Conservation (phyloP, 345 rosid species). For the Populus deltoides region DNA sequence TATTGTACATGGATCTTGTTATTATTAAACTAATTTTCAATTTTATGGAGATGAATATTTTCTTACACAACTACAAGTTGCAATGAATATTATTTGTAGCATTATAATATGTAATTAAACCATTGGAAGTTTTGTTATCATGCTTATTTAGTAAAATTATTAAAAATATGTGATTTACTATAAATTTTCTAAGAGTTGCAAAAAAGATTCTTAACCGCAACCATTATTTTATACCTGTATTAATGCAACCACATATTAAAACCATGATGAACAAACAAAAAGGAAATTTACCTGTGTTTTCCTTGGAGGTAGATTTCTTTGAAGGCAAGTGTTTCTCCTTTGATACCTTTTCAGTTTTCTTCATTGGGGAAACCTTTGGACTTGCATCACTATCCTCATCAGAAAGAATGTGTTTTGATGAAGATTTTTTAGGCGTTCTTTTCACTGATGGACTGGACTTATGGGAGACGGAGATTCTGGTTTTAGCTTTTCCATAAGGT, state of each 20-base stretch:
- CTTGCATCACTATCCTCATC: slow-evolving; percentile 58
- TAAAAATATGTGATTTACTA: too few species aligned
- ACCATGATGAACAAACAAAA: neutral
- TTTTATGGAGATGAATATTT: neutral
- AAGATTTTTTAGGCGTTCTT: slow-evolving; percentile 44
- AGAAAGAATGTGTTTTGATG: slow-evolving; percentile 42
- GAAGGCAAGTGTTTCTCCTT: slow-evolving; percentile 48
- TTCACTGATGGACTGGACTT: slow-evolving; percentile 50
- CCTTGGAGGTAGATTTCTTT: slow-evolving; percentile 55
- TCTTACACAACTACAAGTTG: neutral
- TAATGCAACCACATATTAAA: neutral
- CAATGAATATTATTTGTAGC: too few species aligned
- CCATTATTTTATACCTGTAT: neutral
- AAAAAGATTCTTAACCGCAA: neutral
- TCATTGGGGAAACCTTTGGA: slow-evolving; percentile 60
- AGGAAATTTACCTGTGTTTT: slow-evolving; percentile 50
- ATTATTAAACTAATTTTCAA: neutral
- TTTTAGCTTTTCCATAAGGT: slow-evolving; percentile 54
- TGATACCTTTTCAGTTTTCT: slow-evolving; percentile 33
- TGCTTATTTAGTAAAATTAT: neutral
- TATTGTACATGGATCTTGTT: neutral
- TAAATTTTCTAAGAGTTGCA: neutral
- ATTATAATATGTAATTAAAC: neutral
- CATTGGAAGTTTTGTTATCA: neutral
- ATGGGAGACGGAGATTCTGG: slow-evolving; percentile 31